These are phyloP conservation scores for Urochloa ruziziensis DNA, from an alignment of 176 grass and related monocot species.

Conservation along the genomic window DNA sequence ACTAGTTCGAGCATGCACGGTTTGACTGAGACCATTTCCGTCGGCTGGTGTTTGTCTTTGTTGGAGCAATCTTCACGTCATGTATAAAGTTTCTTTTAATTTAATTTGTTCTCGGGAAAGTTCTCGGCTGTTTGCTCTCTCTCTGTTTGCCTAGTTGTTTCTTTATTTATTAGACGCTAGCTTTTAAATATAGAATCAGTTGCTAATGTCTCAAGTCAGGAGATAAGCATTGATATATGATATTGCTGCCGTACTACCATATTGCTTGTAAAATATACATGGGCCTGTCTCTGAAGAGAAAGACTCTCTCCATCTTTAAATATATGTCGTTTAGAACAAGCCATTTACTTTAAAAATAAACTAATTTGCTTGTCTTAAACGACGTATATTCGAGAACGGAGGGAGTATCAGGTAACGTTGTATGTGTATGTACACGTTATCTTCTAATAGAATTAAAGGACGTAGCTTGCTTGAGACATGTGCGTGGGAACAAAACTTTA, in stretches of 20 bases:
- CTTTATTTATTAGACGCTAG: not conserved
- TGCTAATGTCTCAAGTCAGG: not conserved
- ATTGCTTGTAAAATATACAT: constrained; percentile 1
- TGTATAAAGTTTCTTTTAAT: constrained; percentile 14
- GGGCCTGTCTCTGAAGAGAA: not conserved
- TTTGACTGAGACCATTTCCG: constrained; percentile 21
- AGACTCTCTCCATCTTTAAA: too few species aligned
- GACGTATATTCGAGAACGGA: too few species aligned
- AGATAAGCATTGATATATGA: not conserved
- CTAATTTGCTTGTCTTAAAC: too few species aligned
- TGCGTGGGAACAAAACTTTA: too few species aligned
- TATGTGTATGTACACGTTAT: too few species aligned
- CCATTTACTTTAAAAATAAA: too few species aligned
- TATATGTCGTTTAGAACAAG: too few species aligned
- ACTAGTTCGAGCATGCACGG: not conserved
- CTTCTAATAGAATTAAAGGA: too few species aligned
- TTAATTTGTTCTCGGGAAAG: not conserved
- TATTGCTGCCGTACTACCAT: not conserved
- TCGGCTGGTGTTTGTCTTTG: not conserved
- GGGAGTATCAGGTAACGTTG: too few species aligned
- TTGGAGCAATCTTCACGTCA: constrained; percentile 44
- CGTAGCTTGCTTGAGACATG: too few species aligned
- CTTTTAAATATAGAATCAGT: not conserved
- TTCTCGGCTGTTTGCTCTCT: not conserved
- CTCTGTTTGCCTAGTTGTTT: not conserved